Conservation (phyloP, 305 asterid genomes). For the Fraxinus platypoda region DNA sequence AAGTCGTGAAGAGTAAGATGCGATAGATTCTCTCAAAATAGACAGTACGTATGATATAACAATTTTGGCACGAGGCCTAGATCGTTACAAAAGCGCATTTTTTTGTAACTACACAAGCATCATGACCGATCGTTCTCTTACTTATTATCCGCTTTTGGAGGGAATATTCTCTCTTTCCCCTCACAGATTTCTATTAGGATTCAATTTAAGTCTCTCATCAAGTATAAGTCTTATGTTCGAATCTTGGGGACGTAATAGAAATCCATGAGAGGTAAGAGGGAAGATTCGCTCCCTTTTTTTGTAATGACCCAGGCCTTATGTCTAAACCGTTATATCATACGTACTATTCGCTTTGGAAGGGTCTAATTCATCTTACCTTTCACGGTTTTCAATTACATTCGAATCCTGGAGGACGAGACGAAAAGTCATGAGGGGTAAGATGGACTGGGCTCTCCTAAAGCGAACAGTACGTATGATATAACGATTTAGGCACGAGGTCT, state of each 20-base stretch:
- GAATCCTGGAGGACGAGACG: no score
- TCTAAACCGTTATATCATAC: no score
- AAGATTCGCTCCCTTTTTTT: neutral
- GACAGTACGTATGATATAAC: neutral
- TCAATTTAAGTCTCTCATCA: neutral
- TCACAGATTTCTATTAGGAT: neutral
- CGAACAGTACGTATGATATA: neutral
- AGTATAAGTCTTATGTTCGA: neutral
- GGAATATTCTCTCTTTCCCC: neutral
- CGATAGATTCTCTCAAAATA: neutral
- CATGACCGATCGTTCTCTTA: neutral
- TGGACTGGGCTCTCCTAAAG: neutral
- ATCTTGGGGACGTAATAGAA: no score
- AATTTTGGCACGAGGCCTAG: neutral
- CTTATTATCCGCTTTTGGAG: neutral
- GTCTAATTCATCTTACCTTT: neutral
- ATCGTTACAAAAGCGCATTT: no score
- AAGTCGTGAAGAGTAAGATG: neutral
- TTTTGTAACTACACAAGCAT: neutral
- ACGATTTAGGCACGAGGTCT: neutral
- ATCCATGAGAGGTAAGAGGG: neutral
- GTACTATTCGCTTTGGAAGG: no score
- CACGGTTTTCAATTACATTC: neutral
- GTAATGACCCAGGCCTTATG: neutral
- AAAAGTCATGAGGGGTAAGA: neutral